Conservation (phyloP, 208 protist species). For the Crithidia expoeki region DNA sequence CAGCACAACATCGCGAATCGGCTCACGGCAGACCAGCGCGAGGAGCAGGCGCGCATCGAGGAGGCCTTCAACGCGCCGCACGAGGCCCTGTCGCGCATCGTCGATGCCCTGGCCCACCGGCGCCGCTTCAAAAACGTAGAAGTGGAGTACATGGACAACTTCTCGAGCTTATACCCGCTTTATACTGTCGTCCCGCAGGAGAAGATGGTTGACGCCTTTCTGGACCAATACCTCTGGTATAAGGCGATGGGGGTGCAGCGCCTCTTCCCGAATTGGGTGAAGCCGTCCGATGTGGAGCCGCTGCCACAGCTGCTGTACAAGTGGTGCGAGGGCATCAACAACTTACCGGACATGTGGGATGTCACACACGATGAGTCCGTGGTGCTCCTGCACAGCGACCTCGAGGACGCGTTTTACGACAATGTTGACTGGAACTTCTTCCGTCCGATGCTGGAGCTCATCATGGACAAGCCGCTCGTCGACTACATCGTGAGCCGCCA, state of each 20-base stretch:
- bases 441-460: conserved; percentile 98
- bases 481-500: conserved; percentile 99
- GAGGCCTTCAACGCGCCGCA: conserved; percentile 99
- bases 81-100: conserved; percentile 99
- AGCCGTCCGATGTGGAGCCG: conserved; percentile 99
- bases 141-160: conserved; percentile 99
- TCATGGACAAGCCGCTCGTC: conserved; percentile 99
- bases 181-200: conserved; percentile 99
- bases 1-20: conserved; percentile 98
- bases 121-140: conserved; percentile 99
- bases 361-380: conserved; percentile 97
- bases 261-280: conserved; percentile 99
- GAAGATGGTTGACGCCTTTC: conserved; percentile 99
- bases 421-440: conserved; percentile 99
- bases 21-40: conserved; percentile 98
- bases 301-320: conserved; percentile 99
- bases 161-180: conserved; percentile 99
- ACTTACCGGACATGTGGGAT: conserved; percentile 98
- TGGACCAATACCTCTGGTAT: conserved; percentile 99
- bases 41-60: conserved; percentile 99
- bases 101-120: conserved; percentile 98
- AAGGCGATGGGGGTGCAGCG: conserved; percentile 98
- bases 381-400: conserved; percentile 98
- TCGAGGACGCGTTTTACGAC: conserved; percentile 98
- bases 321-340: conserved; percentile 99